Evolutionary conservation across 331 rosid species (phyloP), one percentile per base, ranked within the genome.

Genomic region (Pyrus hybrid): DNA sequence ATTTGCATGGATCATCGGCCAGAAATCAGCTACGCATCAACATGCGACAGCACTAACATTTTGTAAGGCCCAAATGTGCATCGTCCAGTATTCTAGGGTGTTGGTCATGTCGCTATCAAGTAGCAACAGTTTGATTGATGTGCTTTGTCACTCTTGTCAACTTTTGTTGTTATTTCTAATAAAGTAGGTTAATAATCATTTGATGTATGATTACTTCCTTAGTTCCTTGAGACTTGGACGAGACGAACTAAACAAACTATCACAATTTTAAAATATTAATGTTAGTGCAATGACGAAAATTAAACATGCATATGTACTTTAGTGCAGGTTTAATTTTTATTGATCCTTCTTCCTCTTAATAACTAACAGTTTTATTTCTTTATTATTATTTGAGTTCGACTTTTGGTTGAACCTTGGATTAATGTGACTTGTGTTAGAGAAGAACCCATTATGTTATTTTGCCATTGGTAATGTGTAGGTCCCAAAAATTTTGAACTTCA

Each of bases 291-390:
- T 10, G 13, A 41, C 1, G 47, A 1, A 41, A 41, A 11, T 41
- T 41, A 41, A 41, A 1, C 47, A 58, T 58, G 63, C 54, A 49
- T 49, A 49, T 49, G 8, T 49, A 11, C 0, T 41, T 41, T 41
- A 41, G 4, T 41, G 47, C 13, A 41, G 0, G 47, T 10, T 41
- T 1, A 1, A 41, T 41, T 41, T 1, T 1, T 1, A 10, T 1
- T 0, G 0, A 11, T 1, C 0, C 0, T 4, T 41, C 1, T 41
- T 11, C 13, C 5, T 1, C 3, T 0, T 10, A 41, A 41, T 0
- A 41, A 41, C 47, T 41, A 41, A 41, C 47, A 41, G 13, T 41
- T 41, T 41, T 0, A 41, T 41, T 41, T 41, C 14, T 41, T 41
- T 41, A 41, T 41, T 41, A 3, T 10, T 41, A 41, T 41, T 41